phyloP scores from a whole-genome alignment of 306 rosid species.

The Glycine latifolia region DNA sequence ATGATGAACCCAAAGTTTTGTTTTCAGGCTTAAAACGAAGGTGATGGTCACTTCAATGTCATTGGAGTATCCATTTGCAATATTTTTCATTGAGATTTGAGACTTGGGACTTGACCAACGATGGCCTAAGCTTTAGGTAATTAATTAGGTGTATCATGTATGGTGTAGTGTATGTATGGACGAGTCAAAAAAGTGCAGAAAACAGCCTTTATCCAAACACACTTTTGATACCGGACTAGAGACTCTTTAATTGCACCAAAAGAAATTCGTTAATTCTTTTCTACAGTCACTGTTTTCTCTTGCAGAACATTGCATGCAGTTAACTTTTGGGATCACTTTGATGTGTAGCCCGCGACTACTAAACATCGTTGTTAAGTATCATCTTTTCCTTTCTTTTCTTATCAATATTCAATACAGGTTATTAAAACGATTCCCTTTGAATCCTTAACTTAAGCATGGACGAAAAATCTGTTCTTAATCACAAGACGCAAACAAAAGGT shows the following conservation, averaged over 20 bases:
- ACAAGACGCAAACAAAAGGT: too few species aligned
- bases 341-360: constrained; percentile 37
- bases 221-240: constrained; percentile 47
- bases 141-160: neutral
- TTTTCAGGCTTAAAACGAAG: constrained; percentile 34
- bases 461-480: neutral
- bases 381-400: constrained; percentile 7
- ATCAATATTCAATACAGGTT: constrained; percentile 36
- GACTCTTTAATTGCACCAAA: too few species aligned
- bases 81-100: constrained; percentile 43
- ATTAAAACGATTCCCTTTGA: constrained; percentile 40
- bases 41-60: constrained; percentile 32
- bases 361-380: constrained; percentile 22
- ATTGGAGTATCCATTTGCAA: constrained; percentile 44
- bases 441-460: constrained; percentile 44
- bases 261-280: constrained; percentile 65
- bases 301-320: constrained; percentile 25
- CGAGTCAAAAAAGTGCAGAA: constrained; percentile 53
- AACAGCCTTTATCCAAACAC: constrained; percentile 38
- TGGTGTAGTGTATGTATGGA: neutral
- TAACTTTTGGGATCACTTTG: constrained; percentile 58
- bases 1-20: constrained; percentile 24
- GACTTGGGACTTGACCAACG: constrained; percentile 33
- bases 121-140: constrained; percentile 7
- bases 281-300: constrained; percentile 45